These are phyloP conservation scores for Vaccinium macrocarpon DNA, from an alignment of 148 eudicot genomes.

Conservation along the genomic window DNA sequence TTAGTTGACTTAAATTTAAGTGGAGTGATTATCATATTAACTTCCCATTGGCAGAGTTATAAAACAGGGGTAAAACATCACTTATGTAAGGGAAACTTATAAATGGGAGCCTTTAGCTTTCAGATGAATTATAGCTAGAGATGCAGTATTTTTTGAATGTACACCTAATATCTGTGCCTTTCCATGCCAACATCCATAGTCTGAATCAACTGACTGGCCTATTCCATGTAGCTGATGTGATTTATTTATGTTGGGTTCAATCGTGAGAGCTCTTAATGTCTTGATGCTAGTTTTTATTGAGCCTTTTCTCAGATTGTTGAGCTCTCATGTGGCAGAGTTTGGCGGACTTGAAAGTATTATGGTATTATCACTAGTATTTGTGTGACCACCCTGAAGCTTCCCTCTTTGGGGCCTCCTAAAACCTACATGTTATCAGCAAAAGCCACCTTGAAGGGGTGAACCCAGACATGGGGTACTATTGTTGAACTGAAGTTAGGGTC, in stretches of 20 bases:
- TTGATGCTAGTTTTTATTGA: neutral
- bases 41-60: neutral
- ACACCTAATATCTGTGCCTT: neutral
- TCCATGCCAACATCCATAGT: neutral
- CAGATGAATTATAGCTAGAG: neutral
- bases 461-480: neutral
- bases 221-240: neutral
- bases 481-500: neutral
- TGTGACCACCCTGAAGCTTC: neutral
- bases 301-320: neutral
- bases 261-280: neutral
- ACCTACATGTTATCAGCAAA: neutral
- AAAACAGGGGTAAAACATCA: neutral
- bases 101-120: neutral
- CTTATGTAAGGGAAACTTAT: neutral
- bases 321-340: neutral
- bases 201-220: neutral
- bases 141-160: neutral
- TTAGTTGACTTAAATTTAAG: neutral
- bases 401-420: neutral
- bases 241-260: neutral
- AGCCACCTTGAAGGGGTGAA: neutral
- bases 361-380: neutral
- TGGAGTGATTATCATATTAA: neutral
- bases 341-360: neutral